Conservation (phyloP, 352 stramenopile genomes). For the Aphanomyces astaci region DNA sequence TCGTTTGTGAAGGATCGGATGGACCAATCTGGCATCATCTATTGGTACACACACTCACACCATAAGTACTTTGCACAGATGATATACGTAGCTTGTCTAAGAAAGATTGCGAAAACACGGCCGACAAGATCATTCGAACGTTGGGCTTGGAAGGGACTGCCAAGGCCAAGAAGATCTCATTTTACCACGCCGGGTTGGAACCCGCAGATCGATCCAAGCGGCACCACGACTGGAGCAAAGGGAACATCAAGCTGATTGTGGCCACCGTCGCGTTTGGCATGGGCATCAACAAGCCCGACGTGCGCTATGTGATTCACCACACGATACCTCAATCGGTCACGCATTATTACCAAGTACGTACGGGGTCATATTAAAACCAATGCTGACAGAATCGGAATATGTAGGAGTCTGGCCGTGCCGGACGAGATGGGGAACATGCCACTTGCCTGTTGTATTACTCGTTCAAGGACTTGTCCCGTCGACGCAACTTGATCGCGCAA, state of each 20-base stretch:
- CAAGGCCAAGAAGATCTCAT: slow-evolving; percentile 64
- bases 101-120: slow-evolving; percentile 79
- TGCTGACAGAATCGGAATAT: too few species aligned
- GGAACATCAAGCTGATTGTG: slow-evolving; percentile 85
- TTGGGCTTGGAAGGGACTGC: slow-evolving; percentile 64
- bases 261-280: slow-evolving; percentile 84
- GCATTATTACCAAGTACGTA: slow-evolving; percentile 79
- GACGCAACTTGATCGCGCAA: slow-evolving; percentile 36
- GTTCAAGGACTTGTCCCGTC: slow-evolving; percentile 48
- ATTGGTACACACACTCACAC: slow-evolving; percentile 44
- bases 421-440: slow-evolving; percentile 71
- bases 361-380: too few species aligned
- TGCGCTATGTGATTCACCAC: slow-evolving; percentile 85
- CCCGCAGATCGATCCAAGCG: slow-evolving; percentile 61
- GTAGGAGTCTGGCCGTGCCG: slow-evolving; percentile 74
- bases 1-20: slow-evolving; percentile 69
- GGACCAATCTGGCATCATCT: slow-evolving; percentile 86
- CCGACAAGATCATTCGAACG: slow-evolving; percentile 68
- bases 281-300: slow-evolving; percentile 85
- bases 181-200: slow-evolving; percentile 77
- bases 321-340: slow-evolving; percentile 84
- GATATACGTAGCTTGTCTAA: slow-evolving; percentile 58
- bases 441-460: slow-evolving; percentile 86
- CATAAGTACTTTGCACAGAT: neutral
- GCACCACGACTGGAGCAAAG: slow-evolving; percentile 84